A percentile compares a stretch with the other conserved stretches of the same genome.
These are phyloP conservation scores for Didymella segeticola DNA, from an alignment of 2,329 filamentous ascomycete species.

Conservation along the genomic window DNA sequence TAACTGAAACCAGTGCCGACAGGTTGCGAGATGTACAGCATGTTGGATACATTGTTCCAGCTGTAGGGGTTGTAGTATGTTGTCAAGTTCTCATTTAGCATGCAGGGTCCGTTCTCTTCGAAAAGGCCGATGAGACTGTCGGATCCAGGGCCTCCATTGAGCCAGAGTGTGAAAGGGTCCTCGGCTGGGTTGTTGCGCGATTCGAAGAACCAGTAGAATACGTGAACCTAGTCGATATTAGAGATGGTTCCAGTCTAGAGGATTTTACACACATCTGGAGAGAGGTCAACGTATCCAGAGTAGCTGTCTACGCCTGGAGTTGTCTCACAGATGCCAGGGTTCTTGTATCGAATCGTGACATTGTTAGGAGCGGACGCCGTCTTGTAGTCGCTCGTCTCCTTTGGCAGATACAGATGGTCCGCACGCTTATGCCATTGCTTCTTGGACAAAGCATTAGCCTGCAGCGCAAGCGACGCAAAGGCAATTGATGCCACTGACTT, in stretches of 20 bases:
- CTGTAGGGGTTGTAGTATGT: conserved; percentile 61
- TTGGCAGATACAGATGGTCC: conserved; percentile 40
- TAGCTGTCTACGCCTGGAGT: conserved; percentile 60
- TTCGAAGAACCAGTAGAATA: conserved; percentile 61
- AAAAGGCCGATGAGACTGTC: conserved; percentile 63
- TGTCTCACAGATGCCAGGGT: conserved; percentile 61
- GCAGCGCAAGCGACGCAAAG: conserved; percentile 19
- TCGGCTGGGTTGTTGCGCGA: conserved; percentile 55
- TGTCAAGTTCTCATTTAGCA: conserved; percentile 28
- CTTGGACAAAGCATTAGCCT: conserved; percentile 25
- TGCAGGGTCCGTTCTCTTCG: conserved; percentile 43
- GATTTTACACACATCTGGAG: conserved; percentile 28
- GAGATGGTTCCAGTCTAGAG: background rate
- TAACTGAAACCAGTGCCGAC: conserved; percentile 64
- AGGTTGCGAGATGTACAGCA: conserved; percentile 69
- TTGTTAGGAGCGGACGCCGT: conserved; percentile 55
- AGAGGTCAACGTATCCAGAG: conserved; percentile 52
- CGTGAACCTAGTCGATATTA: conserved; percentile 34
- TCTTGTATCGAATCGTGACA: conserved; percentile 58
- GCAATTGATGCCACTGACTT: conserved; percentile 23
- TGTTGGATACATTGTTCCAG: conserved; percentile 66
- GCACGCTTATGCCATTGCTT: conserved; percentile 31
- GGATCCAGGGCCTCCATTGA: conserved; percentile 60
- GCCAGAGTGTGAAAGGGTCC: conserved; percentile 59
- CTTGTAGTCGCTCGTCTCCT: conserved; percentile 53